Evolutionary conservation across 1,284 basidiomycete species (phyloP), one percentile per base, ranked within the genome.

Genomic region (Malassezia globosa): DNA sequence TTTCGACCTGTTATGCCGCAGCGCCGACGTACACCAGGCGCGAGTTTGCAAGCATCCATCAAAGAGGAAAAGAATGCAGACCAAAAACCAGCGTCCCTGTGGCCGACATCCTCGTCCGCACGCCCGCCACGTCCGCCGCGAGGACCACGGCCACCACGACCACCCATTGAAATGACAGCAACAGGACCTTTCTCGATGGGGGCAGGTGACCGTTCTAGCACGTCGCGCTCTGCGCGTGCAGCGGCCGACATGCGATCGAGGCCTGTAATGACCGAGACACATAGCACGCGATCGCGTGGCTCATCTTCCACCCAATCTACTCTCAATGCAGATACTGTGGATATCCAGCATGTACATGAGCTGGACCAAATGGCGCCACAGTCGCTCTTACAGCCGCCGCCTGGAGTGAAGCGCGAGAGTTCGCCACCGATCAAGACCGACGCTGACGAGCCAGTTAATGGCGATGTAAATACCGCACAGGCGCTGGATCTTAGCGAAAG

Each of bases 281-380:
- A n/a, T n/a, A n/a, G n/a, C n/a, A n/a, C n/a, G n/a, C n/a, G n/a
- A n/a, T n/a, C n/a, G n/a, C n/a, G n/a, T n/a, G n/a, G n/a, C n/a
- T n/a, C n/a, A n/a, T n/a, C n/a, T n/a, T n/a, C n/a, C n/a, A n/a
- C n/a, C n/a, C n/a, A n/a, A n/a, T n/a, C n/a, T n/a, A n/a, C n/a
- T n/a, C n/a, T n/a, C n/a, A n/a, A n/a, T n/a, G 55, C 55, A 23
- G 35, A 10, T 18, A 58, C 63, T 24, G 52, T 94, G 42, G 87
- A 92, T 64, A 86, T 94, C 76, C 82, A 84, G 48, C 77, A 82
- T 48, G 82, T 94, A 11, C 76, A 79, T 37, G 75, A 79, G 49
- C 80, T 92, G 77, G 85, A 87, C 67, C 88, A 83, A 78, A 85
- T 85, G 77, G 87, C 87, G 2, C 87, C 87, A 0, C 86, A 88